Conservation (phyloP, 148 eudicot genomes). For the Selenicereus undatus region DNA sequence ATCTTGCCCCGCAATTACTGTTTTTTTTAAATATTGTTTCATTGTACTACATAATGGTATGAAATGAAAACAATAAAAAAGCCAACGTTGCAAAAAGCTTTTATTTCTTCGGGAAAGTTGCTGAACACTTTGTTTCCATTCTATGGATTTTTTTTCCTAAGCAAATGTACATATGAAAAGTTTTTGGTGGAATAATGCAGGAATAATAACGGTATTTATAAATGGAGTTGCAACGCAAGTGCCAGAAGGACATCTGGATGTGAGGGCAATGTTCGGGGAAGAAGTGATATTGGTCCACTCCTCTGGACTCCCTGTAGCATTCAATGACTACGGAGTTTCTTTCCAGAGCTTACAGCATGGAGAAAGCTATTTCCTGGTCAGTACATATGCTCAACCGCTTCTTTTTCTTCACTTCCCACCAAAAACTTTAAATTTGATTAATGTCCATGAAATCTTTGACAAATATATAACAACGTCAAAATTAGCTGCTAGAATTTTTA, state of each 20-base stretch:
- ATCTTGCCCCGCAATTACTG: too few relatives aligned
- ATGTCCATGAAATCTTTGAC: neutral
- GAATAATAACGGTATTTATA: constrained; percentile 66
- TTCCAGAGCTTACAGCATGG: constrained; percentile 73
- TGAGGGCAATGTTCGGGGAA: constrained; percentile 70
- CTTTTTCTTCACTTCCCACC: neutral
- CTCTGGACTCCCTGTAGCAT: constrained; percentile 65
- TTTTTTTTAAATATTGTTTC: too few relatives aligned
- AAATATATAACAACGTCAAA: too few relatives aligned
- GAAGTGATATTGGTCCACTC: constrained; percentile 61
- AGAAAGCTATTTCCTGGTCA: constrained; percentile 88
- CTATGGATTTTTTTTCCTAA: too few relatives aligned
- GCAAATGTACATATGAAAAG: neutral
- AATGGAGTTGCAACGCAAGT: constrained; percentile 82
- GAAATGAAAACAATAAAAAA: neutral
- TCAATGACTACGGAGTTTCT: constrained; percentile 57
- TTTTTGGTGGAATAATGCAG: constrained; percentile 24
- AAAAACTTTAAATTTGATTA: too few relatives aligned
- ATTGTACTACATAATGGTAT: neutral
- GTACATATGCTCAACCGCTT: neutral
- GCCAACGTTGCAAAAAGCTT: neutral
- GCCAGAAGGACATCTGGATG: constrained; percentile 56
- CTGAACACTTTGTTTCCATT: too few relatives aligned
- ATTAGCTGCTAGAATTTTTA: too few relatives aligned
- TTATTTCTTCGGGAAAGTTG: too few relatives aligned